Conservation (phyloP, 2,329 filamentous ascomycete genomes). For the Cercospora beticola region DNA sequence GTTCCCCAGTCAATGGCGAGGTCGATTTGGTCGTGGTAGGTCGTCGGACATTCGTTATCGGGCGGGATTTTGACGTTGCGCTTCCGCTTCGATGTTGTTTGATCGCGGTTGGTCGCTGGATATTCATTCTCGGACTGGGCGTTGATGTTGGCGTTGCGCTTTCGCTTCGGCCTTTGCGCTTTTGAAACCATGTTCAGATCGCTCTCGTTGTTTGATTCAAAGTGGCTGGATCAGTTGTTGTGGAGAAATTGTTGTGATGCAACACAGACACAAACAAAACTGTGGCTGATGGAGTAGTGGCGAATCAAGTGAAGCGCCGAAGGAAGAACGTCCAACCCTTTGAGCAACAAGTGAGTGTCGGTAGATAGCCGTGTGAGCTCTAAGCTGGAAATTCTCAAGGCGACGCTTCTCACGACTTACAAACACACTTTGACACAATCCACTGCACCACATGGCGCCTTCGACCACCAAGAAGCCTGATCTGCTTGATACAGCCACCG, state of each 20-base stretch:
- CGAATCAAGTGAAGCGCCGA: too few species aligned
- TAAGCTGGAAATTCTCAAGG: too few species aligned
- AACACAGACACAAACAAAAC: neutral
- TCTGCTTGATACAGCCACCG: neutral
- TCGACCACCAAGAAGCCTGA: neutral
- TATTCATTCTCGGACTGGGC: neutral
- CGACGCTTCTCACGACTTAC: too few species aligned
- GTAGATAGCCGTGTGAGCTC: too few species aligned
- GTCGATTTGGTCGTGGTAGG: neutral
- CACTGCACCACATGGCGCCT: neutral
- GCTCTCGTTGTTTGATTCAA: neutral
- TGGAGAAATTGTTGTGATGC: too few species aligned
- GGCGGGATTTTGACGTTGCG: neutral
- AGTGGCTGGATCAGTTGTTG: neutral
- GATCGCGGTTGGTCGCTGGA: too few species aligned
- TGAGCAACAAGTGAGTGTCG: too few species aligned
- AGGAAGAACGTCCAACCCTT: too few species aligned
- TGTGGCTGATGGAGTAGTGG: too few species aligned
- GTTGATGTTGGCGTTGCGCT: neutral
- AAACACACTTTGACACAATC: too few species aligned
- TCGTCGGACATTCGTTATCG: neutral
- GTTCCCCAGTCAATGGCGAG: slow-evolving; percentile 10
- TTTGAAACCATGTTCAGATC: neutral
- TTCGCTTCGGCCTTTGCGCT: neutral
- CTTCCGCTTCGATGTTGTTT: neutral